Base-by-base conservation (phyloP, 2,329 filamentous ascomycete species). In the Xylariaceae sp. region DNA sequence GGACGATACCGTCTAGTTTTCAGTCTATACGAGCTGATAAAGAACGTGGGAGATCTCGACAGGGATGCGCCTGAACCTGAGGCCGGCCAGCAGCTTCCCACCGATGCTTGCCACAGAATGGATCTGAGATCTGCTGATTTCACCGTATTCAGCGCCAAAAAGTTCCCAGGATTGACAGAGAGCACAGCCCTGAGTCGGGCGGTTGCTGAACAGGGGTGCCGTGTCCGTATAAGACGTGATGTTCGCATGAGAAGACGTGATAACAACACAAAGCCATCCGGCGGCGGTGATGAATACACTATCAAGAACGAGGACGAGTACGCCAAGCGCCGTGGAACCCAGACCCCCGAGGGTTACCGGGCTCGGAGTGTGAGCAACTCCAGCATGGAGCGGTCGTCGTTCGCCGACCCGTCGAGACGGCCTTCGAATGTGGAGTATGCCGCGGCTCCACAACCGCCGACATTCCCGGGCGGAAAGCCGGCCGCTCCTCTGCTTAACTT, bases 151-250 rank as follows among this genome's bases (percentile, higher is more conserved):
- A 97, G 92, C 68, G 94, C 94, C 55, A 99, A 97, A 86, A 97
- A 97, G 78, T 99, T 99, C 77, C 94, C 94, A 13, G 94, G 93
- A 15, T 79, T 97, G 60, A 88, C 89, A 50, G 90, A 94, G 73
- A 97, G 92, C 77, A 99, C 94, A 0, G 79, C 83, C 10, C 80
- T 97, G 53, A 97, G 92, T 75, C 88, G 92, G 63, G 88, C 90
- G 42, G 92, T 99, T 49, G 92, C 93, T 15, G 93, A 99, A 74
- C 94, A 99, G 75, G 94, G 94, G 60, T 97, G 94, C 74, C 90
- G 93, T 66, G 94, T 99, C 34, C 88, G 94, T 51, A 99, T 99
- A 69, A 86, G 94, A 58, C 89, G 94, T 64, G 94, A 97, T 75
- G 90, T 96, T 5, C 87, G 92, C 59, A 95, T 96, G 89, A 87